Evolutionary conservation across 1,284 basidiomycete genomes (phyloP).

Genomic region (Leccinum cinnamomeum): DNA sequence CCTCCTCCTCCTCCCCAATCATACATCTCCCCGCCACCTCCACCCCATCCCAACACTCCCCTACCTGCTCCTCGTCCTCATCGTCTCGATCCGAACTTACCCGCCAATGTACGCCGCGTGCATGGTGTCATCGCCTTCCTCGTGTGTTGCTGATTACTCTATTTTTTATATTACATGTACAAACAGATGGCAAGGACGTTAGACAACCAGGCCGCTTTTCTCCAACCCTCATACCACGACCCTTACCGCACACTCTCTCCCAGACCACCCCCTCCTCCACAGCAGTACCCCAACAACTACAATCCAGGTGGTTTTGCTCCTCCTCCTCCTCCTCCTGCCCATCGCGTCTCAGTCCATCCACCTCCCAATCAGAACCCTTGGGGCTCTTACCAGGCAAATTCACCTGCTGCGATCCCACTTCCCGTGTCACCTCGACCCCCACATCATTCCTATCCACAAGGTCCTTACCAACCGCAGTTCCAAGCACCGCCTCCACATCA

Average conservation of each 20-base stretch:
- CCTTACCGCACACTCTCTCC: slow-evolving; percentile 25
- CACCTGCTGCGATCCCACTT: slow-evolving; percentile 18
- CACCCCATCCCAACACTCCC: slow-evolving; percentile 41
- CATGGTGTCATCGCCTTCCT: slow-evolving; percentile 1
- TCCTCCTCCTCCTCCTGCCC: slow-evolving; percentile 6
- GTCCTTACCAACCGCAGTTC: slow-evolving; percentile 19
- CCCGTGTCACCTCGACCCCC: slow-evolving; percentile 29
- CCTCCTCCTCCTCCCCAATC: slow-evolving; percentile 44
- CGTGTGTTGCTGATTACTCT: slow-evolving; percentile 17
- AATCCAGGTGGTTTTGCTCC: slow-evolving; percentile 15
- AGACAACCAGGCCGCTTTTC: slow-evolving; percentile 44
- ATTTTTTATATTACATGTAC: slow-evolving; percentile 26
- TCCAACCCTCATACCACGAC: slow-evolving; percentile 20
- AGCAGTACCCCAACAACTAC: slow-evolving; percentile 16
- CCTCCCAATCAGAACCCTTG: slow-evolving; percentile 14
- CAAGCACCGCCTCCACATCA: slow-evolving; percentile 27
- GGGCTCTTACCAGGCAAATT: slow-evolving; percentile 8
- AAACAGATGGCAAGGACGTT: slow-evolving; percentile 64
- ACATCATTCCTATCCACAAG: slow-evolving; percentile 16
- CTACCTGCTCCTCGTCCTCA: slow-evolving; percentile 70
- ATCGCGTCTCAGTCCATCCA: slow-evolving; percentile 23
- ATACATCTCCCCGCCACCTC: slow-evolving; percentile 28
- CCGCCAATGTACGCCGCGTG: slow-evolving; percentile 55
- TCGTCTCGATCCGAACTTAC: slow-evolving; percentile 57
- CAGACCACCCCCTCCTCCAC: slow-evolving; percentile 26